Percentiles rank a stretch among this genome's conserved stretches.
These are phyloP conservation scores for Tinospora cordifolia DNA, from an alignment of 164 flowering plant species.

Conservation along the genomic window DNA sequence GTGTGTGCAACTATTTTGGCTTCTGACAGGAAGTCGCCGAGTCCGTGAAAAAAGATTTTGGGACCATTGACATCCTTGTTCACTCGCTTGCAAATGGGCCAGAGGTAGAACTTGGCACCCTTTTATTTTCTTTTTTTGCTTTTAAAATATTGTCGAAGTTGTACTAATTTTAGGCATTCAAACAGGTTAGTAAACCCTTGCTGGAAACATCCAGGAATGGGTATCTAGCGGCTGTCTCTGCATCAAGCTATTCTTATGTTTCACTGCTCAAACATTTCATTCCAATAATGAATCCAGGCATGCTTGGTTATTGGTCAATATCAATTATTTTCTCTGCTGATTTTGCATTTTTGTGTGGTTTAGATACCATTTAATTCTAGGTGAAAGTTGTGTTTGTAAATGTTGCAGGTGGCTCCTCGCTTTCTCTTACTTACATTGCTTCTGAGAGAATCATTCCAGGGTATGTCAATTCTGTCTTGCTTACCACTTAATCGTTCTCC, in stretches of 20 bases:
- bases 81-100: conserved; percentile 99
- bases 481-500: background rate
- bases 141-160: background rate
- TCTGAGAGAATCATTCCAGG: conserved; percentile 97
- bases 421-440: conserved; percentile 94
- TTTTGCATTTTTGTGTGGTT: conserved; percentile 1
- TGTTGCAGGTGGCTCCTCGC: conserved; percentile 77
- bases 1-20: background rate
- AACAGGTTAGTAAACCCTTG: conserved; percentile 85
- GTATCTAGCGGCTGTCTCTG: conserved; percentile 91
- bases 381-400: conserved; percentile 4
- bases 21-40: conserved; percentile 76
- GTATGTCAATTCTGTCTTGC: conserved; percentile 23
- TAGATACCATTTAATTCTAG: background rate
- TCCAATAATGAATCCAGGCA: conserved; percentile 97
- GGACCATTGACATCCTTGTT: conserved; percentile 95
- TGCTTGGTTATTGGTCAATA: conserved; percentile 8
- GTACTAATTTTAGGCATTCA: background rate
- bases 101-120: conserved; percentile 44
- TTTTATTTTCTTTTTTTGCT: background rate
- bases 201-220: conserved; percentile 89
- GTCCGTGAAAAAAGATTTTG: conserved; percentile 81
- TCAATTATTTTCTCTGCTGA: background rate
- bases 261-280: conserved; percentile 84
- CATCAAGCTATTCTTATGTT: conserved; percentile 90